Evolutionary conservation across 768 basidiomycete genomes (phyloP).

Genomic region (Boletellus ananiceps): DNA sequence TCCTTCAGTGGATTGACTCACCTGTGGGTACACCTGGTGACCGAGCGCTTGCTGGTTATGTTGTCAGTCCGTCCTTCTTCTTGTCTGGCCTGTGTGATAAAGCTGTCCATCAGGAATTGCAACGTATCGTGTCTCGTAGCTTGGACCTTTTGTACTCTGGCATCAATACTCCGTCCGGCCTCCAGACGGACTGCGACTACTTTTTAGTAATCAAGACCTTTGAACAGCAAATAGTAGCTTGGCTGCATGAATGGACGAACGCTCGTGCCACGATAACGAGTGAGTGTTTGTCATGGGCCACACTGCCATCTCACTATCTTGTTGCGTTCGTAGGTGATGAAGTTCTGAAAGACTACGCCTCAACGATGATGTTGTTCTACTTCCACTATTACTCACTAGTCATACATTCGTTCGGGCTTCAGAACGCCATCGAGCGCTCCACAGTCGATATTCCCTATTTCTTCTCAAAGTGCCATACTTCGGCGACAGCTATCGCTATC

Average conservation of each 20-base stretch:
- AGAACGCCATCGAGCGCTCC: slow-evolving; percentile 85
- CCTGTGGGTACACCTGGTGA: slow-evolving; percentile 64
- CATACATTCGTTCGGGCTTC: slow-evolving; percentile 92
- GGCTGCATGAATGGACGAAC: slow-evolving; percentile 51
- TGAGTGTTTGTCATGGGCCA: slow-evolving; percentile 7
- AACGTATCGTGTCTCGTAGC: slow-evolving; percentile 83
- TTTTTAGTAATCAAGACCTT: slow-evolving; percentile 78
- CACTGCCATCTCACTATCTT: slow-evolving; percentile 3
- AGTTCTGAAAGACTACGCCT: slow-evolving; percentile 22
- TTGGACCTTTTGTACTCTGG: slow-evolving; percentile 88
- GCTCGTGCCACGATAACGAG: slow-evolving; percentile 14
- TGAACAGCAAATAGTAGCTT: slow-evolving; percentile 67
- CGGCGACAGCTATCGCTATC: slow-evolving; percentile 64
- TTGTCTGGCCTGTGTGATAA: neutral
- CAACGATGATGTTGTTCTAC: slow-evolving; percentile 57
- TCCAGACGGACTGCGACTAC: slow-evolving; percentile 84
- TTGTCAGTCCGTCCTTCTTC: slow-evolving; percentile 41
- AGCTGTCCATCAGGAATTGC: slow-evolving; percentile 55
- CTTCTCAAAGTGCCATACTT: slow-evolving; percentile 72
- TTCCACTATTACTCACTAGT: slow-evolving; percentile 84
- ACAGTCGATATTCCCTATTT: slow-evolving; percentile 76
- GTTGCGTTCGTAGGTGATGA: slow-evolving; percentile 22
- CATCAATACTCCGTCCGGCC: slow-evolving; percentile 71
- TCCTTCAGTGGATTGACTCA: slow-evolving; percentile 66
- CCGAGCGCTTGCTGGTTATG: slow-evolving; percentile 66